Conservation (phyloP, 202 grass and related monocot species). For the Carex sylvatica region DNA sequence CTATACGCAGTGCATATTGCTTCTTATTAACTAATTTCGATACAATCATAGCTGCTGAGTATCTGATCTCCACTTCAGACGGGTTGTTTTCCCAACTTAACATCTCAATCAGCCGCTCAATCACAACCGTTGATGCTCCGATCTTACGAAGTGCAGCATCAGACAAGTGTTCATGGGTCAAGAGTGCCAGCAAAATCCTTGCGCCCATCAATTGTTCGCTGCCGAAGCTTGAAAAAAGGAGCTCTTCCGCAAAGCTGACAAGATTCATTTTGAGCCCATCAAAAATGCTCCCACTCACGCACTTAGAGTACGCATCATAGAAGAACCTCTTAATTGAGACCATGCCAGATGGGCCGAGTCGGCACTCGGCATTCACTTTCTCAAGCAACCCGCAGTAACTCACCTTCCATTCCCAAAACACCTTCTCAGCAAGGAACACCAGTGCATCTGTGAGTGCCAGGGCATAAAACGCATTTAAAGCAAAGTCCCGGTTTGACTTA, state of each 20-base stretch:
- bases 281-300: slow-evolving; percentile 51
- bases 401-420: slow-evolving; percentile 35
- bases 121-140: slow-evolving; percentile 28
- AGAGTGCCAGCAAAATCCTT: slow-evolving; percentile 36
- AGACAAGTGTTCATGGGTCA: slow-evolving; percentile 35
- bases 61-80: slow-evolving; percentile 39
- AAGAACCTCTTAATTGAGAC: slow-evolving; percentile 34
- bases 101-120: slow-evolving; percentile 67
- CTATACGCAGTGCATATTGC: slow-evolving; percentile 42
- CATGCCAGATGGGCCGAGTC: slow-evolving; percentile 22
- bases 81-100: slow-evolving; percentile 51
- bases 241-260: slow-evolving; percentile 46
- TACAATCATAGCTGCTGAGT: slow-evolving; percentile 40
- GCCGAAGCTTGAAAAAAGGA: slow-evolving; percentile 34
- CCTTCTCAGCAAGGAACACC: slow-evolving; percentile 34
- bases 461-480: slow-evolving; percentile 30
- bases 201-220: slow-evolving; percentile 37
- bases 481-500: slow-evolving; percentile 7
- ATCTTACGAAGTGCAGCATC: slow-evolving; percentile 45
- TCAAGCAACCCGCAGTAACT: slow-evolving; percentile 19
- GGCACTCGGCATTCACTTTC: slow-evolving; percentile 24
- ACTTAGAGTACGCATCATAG: slow-evolving; percentile 64
- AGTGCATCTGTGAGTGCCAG: slow-evolving; percentile 30
- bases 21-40: slow-evolving; percentile 43
- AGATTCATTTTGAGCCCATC: slow-evolving; percentile 61